Base-by-base conservation (phyloP, 78 protist genomes). In the Thecamonas trahens region DNA sequence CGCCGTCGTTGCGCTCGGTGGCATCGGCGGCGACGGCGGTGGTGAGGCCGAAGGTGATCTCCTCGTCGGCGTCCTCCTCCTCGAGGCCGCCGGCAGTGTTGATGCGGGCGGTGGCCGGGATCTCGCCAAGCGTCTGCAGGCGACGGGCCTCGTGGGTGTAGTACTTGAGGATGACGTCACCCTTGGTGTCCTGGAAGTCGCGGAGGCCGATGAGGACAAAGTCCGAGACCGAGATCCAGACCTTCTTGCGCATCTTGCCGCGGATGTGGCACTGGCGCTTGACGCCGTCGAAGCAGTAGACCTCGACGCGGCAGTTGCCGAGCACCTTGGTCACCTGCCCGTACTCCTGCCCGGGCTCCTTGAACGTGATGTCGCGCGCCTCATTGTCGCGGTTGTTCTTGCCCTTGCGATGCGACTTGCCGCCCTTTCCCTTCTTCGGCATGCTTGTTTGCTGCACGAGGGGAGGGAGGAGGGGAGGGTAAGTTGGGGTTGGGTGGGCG, bases 301-400 rank as follows among this genome's bases (percentile, higher is more conserved):
- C 98, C 55, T 94, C 96, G 3, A 95, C 53, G n/a, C 97, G 83
- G 26, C 97, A 98, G 65, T 94, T 93, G 28, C 99, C 99, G 31
- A 97, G 84, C 92, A 96, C 87, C 64, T 68, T 67, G 22, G 37
- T 20, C 24, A 77, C 83, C 53, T 69, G 76, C 15, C 76, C 83
- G 44, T 77, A 77, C 34, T 80, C 86, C 61, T 96, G 99, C n/a
- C 96, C 95, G 7, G 94, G 98, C 53, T 96, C 99, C 72, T 89
- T 91, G 87, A 90, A 80, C 45, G 80, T 69, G 42, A 96, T 82
- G 76, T 95, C 98, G 67, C 97, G 90, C 78, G 84, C 87, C 66
- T 66, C 80, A 20, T 42, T 80, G 6, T 81, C 90, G 67, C 74
- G 55, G 39, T 89, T 91, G 83, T 94, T 94, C 88, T 90, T 93